A percentile compares a stretch with the other conserved stretches of the same genome.
Conservation (phyloP, 108 stramenopile genomes). For the Cyclotella choctawhatcheeana region DNA sequence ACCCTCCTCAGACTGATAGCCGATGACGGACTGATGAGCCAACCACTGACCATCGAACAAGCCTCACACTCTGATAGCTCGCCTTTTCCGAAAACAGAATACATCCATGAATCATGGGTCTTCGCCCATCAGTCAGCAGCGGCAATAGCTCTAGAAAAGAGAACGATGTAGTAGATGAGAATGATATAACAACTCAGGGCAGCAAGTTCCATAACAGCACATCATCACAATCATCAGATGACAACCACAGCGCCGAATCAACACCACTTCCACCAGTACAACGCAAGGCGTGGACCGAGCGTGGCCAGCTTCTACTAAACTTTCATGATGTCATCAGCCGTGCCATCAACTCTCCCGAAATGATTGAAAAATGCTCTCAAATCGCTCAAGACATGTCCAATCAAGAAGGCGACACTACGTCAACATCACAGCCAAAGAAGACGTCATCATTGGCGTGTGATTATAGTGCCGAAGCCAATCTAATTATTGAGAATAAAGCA, state of each 20-base stretch:
- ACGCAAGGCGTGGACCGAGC: constrained; percentile 49
- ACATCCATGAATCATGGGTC: too few relatives aligned
- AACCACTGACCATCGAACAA: background rate
- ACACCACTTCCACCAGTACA: background rate
- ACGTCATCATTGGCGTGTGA: constrained; percentile 2
- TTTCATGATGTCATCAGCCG: constrained; percentile 43
- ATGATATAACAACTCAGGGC: background rate
- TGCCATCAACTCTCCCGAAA: constrained; percentile 44
- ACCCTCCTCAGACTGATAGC: too few relatives aligned
- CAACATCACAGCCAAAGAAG: background rate
- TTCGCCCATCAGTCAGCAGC: constrained; percentile 1
- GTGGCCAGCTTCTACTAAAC: constrained; percentile 37
- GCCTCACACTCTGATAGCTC: background rate
- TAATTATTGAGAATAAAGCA: constrained; percentile 44
- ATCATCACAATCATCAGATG: too few relatives aligned
- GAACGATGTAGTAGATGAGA: background rate
- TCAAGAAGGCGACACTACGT: background rate
- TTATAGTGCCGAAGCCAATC: constrained; percentile 36
- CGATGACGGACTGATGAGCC: too few relatives aligned
- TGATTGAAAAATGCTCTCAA: constrained; percentile 35
- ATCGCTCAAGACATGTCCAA: constrained; percentile 23
- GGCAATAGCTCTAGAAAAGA: background rate
- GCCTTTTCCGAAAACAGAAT: too few relatives aligned
- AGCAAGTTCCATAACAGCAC: too few relatives aligned
- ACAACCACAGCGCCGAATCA: background rate